These are phyloP conservation scores for Atkinsonella hypoxylon DNA, from an alignment of 2,329 filamentous ascomycete genomes.

Conservation along the genomic window DNA sequence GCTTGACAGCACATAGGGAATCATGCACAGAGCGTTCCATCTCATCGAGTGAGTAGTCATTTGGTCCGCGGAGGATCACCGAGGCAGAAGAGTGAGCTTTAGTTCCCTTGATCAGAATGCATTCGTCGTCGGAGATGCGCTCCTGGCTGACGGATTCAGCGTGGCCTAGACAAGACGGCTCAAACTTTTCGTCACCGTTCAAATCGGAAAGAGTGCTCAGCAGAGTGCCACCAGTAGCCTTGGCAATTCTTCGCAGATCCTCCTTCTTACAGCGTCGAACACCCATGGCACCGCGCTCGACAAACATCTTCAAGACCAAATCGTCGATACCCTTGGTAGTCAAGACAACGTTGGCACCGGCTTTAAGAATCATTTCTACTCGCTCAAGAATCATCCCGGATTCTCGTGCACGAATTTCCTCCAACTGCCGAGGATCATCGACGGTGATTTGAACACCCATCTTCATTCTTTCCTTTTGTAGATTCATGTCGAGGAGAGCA, in stretches of 20 bases:
- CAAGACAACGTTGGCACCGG: constrained; percentile 88
- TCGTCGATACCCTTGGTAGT: constrained; percentile 99
- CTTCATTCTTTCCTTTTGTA: constrained; percentile 99
- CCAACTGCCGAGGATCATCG: constrained; percentile 91
- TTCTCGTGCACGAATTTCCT: constrained; percentile 91
- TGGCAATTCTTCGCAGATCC: constrained; percentile 88
- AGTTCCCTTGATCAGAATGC: constrained; percentile 91
- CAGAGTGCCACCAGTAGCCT: constrained; percentile 86
- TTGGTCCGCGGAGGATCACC: constrained; percentile 87
- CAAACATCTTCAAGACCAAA: constrained; percentile 82
- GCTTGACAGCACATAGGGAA: constrained; percentile 91
- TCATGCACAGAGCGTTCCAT: constrained; percentile 99
- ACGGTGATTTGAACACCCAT: constrained; percentile 96
- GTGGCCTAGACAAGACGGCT: constrained; percentile 74
- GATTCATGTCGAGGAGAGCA: constrained; percentile 91
- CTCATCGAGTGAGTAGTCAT: constrained; percentile 94
- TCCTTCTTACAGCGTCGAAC: constrained; percentile 98
- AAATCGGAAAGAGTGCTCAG: constrained; percentile 90
- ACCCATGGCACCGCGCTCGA: constrained; percentile 92
- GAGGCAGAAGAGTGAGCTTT: constrained; percentile 91
- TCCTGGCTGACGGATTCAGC: constrained; percentile 97
- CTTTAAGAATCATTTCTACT: constrained; percentile 95
- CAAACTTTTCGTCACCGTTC: constrained; percentile 95
- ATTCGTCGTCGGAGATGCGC: constrained; percentile 97
- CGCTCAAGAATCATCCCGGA: constrained; percentile 86